Percentiles rank a stretch among this genome's conserved stretches.
Conservation (phyloP, 2,329 filamentous ascomycete species). For the Byssothecium circinans region DNA sequence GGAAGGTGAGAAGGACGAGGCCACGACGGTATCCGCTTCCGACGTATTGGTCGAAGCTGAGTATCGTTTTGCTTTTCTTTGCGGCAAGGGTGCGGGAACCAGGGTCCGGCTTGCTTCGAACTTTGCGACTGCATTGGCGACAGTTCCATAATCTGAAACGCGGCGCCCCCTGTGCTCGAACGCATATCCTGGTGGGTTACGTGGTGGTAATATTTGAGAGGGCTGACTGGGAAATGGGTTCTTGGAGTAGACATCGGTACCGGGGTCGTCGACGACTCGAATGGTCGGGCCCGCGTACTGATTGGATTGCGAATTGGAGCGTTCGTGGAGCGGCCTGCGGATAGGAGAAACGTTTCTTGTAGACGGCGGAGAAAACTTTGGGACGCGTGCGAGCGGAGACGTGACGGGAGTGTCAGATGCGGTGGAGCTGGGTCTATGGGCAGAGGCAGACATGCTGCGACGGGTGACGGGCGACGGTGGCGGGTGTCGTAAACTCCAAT, state of each 20-base stretch:
- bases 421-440: slow-evolving; percentile 23
- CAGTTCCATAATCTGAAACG: slow-evolving; percentile 44
- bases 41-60: slow-evolving; percentile 44
- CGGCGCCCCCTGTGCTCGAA: slow-evolving; percentile 42
- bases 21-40: slow-evolving; percentile 43
- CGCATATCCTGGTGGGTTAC: slow-evolving; percentile 40
- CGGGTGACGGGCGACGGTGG: not conserved
- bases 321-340: slow-evolving; percentile 43
- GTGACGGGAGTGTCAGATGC: slow-evolving; percentile 28
- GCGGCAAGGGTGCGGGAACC: slow-evolving; percentile 37
- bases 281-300: slow-evolving; percentile 43
- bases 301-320: slow-evolving; percentile 43
- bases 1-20: slow-evolving; percentile 40
- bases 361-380: slow-evolving; percentile 35
- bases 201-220: slow-evolving; percentile 44
- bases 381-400: slow-evolving; percentile 32
- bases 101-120: slow-evolving; percentile 38
- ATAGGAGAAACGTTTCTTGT: slow-evolving; percentile 36
- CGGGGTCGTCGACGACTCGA: slow-evolving; percentile 44
- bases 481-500: slow-evolving; percentile 23
- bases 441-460: slow-evolving; percentile 35
- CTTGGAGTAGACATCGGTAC: slow-evolving; percentile 42
- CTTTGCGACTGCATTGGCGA: slow-evolving; percentile 44
- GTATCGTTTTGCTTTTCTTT: slow-evolving; percentile 39
- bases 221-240: slow-evolving; percentile 44